phyloP scores from a whole-genome alignment of 2,329 filamentous ascomycete species.

The Paraphoma chrysanthemicola region DNA sequence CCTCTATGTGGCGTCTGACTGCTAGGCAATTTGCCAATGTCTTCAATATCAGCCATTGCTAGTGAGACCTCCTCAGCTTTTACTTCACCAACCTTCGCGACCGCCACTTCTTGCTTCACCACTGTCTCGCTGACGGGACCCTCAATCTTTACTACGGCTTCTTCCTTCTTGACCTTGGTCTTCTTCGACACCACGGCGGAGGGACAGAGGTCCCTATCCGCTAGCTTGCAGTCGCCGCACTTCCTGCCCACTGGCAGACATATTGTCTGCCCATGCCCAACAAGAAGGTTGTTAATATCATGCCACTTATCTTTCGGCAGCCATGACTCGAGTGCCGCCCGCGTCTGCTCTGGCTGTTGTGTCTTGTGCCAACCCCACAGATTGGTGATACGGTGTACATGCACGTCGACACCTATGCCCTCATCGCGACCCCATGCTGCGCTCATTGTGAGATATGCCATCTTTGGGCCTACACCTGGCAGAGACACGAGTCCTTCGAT shows the following conservation, averaged over 20 bases:
- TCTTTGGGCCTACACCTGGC: constrained; percentile 91
- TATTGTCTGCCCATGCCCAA: constrained; percentile 86
- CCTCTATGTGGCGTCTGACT: constrained; percentile 1
- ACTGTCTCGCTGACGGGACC: constrained; percentile 39
- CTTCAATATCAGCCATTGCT: constrained; percentile 40
- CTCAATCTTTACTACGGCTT: constrained; percentile 45
- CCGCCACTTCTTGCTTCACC: constrained; percentile 25
- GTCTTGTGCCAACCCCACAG: constrained; percentile 91
- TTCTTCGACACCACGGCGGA: constrained; percentile 56
- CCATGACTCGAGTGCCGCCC: constrained; percentile 78
- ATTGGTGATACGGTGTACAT: constrained; percentile 94
- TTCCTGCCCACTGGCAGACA: constrained; percentile 80
- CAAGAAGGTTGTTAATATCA: constrained; percentile 88
- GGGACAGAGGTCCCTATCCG: constrained; percentile 75
- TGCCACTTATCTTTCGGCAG: constrained; percentile 85
- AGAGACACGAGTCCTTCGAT: constrained; percentile 77
- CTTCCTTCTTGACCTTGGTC: constrained; percentile 59
- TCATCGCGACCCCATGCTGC: constrained; percentile 73
- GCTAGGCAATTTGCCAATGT: constrained; percentile 33
- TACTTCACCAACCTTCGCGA: constrained; percentile 23
- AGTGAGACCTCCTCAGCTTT: constrained; percentile 35
- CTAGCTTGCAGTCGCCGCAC: constrained; percentile 87
- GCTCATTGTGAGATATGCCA: constrained; percentile 88
- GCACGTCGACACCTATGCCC: constrained; percentile 92
- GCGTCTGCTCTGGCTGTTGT: constrained; percentile 81